Percentiles rank a stretch among this genome's conserved stretches.
Conservation (phyloP, 805 yeast species). For the Metschnikowia picachoensis region DNA sequence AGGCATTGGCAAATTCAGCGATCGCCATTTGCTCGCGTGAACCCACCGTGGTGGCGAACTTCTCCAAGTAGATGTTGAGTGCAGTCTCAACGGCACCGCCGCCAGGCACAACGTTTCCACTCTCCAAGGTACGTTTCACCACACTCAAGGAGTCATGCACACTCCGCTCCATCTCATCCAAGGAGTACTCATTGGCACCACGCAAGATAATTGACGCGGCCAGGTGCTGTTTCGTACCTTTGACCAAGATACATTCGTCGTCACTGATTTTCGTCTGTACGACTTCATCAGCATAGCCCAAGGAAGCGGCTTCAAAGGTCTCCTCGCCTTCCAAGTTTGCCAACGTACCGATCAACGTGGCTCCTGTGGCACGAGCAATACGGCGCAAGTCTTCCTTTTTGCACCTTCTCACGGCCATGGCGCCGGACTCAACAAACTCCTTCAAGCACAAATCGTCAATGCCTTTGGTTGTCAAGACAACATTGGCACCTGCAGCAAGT, state of each 20-base stretch:
- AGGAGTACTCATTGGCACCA: slow-evolving; percentile 91
- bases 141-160: slow-evolving; percentile 91
- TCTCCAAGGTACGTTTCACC: slow-evolving; percentile 91
- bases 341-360: slow-evolving; percentile 79
- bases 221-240: slow-evolving; percentile 87
- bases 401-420: slow-evolving; percentile 96
- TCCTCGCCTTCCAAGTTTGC: slow-evolving; percentile 96
- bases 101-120: slow-evolving; percentile 94
- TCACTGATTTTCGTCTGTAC: slow-evolving; percentile 88
- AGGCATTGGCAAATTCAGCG: slow-evolving; percentile 92
- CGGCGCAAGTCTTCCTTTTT: slow-evolving; percentile 94
- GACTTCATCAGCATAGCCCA: slow-evolving; percentile 90
- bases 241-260: slow-evolving; percentile 92
- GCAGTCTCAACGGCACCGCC: slow-evolving; percentile 99
- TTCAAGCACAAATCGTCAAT: slow-evolving; percentile 90
- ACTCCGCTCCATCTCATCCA: slow-evolving; percentile 98
- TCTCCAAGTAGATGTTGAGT: slow-evolving; percentile 88
- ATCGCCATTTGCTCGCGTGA: slow-evolving; percentile 97
- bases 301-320: slow-evolving; percentile 75
- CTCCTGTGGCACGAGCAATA: slow-evolving; percentile 98
- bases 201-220: slow-evolving; percentile 88
- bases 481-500: slow-evolving; percentile 86
- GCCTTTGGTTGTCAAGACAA: slow-evolving; percentile 88
- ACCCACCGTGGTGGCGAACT: slow-evolving; percentile 96
- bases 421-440: slow-evolving; percentile 86